These are phyloP conservation scores for Seminavis robusta DNA, from an alignment of 108 stramenopile species.

Conservation along the genomic window DNA sequence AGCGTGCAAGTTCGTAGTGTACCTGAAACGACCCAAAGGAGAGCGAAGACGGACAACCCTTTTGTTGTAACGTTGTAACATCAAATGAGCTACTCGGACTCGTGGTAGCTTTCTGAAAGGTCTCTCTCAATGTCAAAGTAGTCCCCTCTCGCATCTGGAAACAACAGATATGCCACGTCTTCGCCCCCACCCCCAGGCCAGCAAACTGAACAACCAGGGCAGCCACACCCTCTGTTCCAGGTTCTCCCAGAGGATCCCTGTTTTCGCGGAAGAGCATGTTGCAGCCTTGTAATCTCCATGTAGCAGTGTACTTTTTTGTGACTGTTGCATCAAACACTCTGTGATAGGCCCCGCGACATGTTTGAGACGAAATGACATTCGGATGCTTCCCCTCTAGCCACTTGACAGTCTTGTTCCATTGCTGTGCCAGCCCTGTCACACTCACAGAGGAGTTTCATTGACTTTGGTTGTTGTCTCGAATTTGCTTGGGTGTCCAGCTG, in stretches of 20 bases:
- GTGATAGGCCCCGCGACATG: conserved; percentile 4
- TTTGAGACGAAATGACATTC: not conserved
- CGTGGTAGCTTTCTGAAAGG: conserved; percentile 4
- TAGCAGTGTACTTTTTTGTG: not conserved
- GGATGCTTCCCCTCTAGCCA: not conserved
- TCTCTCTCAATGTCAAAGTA: not conserved
- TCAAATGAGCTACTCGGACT: not conserved
- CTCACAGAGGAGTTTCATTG: not conserved
- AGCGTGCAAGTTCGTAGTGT: not conserved
- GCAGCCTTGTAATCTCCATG: conserved; percentile 31
- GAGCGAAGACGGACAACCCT: conserved; percentile 7
- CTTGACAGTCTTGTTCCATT: not conserved
- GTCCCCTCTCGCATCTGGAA: conserved; percentile 9
- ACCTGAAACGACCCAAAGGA: not conserved
- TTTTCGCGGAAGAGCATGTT: conserved; percentile 11
- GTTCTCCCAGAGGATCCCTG: not conserved
- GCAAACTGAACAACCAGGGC: conserved; percentile 19
- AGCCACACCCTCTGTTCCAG: not conserved
- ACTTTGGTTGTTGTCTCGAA: not conserved
- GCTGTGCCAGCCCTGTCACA: not conserved
- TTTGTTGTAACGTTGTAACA: conserved; percentile 1
- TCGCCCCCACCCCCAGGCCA: conserved; percentile 11
- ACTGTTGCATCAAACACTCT: conserved; percentile 1
- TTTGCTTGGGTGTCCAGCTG: not conserved
- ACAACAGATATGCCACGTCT: conserved; percentile 15